Percentiles rank a stretch among this genome's conserved stretches.
These are phyloP conservation scores for Neofusicoccum kwambonambiense DNA, from an alignment of 2,329 filamentous ascomycete genomes.

Conservation along the genomic window DNA sequence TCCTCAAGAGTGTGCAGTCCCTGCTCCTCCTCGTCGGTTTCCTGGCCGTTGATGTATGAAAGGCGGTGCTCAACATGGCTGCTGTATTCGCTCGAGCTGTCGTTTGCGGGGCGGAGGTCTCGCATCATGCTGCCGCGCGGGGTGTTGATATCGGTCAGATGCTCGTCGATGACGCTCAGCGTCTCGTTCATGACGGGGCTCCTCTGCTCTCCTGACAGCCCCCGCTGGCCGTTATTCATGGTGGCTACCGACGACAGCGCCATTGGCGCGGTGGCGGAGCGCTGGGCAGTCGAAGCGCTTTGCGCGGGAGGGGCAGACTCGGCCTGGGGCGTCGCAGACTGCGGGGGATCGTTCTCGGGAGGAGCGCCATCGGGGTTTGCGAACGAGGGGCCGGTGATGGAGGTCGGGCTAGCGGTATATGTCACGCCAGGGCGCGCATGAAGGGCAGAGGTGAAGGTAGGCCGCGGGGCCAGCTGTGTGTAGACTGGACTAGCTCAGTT, in stretches of 20 bases:
- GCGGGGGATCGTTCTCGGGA: neutral
- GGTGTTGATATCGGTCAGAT: slow-evolving; percentile 82
- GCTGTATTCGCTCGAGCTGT: slow-evolving; percentile 85
- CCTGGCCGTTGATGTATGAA: slow-evolving; percentile 90
- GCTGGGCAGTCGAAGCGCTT: neutral
- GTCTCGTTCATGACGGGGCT: slow-evolving; percentile 91
- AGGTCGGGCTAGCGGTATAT: slow-evolving; percentile 1
- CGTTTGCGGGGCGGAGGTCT: slow-evolving; percentile 53
- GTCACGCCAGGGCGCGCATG: slow-evolving; percentile 1
- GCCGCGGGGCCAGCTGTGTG: slow-evolving; percentile 58
- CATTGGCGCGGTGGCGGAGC: slow-evolving; percentile 12
- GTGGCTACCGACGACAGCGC: neutral
- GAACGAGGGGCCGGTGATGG: neutral
- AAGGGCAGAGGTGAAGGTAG: slow-evolving; percentile 24
- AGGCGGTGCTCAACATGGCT: slow-evolving; percentile 71
- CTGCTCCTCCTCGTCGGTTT: slow-evolving; percentile 91
- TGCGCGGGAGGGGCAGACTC: neutral
- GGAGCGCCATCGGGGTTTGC: neutral
- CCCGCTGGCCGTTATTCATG: slow-evolving; percentile 14
- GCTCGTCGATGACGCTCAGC: slow-evolving; percentile 92
- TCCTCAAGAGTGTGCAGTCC: slow-evolving; percentile 67
- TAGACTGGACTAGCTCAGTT: slow-evolving; percentile 58
- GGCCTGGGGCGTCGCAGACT: neutral
- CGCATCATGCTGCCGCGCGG: slow-evolving; percentile 55
- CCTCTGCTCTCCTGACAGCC: slow-evolving; percentile 41